These are phyloP conservation scores for Phalaenopsis equestris DNA, from an alignment of 106 monocot genomes.

Conservation along the genomic window DNA sequence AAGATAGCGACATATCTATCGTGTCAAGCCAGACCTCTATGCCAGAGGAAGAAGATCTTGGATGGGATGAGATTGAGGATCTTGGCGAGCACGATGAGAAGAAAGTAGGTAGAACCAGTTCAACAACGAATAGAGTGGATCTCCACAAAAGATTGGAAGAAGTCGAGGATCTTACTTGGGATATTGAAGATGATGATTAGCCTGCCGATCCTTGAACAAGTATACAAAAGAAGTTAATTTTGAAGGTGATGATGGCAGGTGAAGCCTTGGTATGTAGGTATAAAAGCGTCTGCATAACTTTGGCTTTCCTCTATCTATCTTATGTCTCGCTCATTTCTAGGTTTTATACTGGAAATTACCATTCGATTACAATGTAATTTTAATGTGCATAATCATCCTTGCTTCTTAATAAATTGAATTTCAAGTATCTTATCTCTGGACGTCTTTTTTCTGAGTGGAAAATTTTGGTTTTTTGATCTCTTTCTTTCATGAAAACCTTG, in stretches of 20 bases:
- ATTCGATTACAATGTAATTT: background rate
- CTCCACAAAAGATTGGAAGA: slow-evolving; percentile 61
- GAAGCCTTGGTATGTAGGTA: slow-evolving; percentile 2
- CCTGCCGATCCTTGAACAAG: slow-evolving; percentile 7
- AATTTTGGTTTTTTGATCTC: background rate
- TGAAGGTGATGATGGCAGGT: background rate
- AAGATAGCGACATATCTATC: slow-evolving; percentile 59
- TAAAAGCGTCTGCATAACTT: background rate
- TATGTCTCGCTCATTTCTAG: background rate
- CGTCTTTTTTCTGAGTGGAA: background rate
- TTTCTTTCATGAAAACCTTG: background rate
- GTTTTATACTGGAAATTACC: background rate
- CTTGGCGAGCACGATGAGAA: slow-evolving; percentile 73
- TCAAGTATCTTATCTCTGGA: background rate
- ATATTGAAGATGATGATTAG: slow-evolving; percentile 86
- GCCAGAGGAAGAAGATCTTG: slow-evolving; percentile 79
- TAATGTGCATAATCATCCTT: background rate
- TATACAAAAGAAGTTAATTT: background rate
- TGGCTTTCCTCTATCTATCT: background rate
- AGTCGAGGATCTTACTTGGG: slow-evolving; percentile 94
- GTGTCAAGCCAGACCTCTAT: slow-evolving; percentile 57
- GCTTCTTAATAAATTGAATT: background rate
- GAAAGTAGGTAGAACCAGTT: slow-evolving; percentile 22
- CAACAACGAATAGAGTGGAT: slow-evolving; percentile 36
- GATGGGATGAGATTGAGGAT: slow-evolving; percentile 97